Conservation (phyloP, 192 early-diverging fungal genomes). For the Coemansia sp. region DNA sequence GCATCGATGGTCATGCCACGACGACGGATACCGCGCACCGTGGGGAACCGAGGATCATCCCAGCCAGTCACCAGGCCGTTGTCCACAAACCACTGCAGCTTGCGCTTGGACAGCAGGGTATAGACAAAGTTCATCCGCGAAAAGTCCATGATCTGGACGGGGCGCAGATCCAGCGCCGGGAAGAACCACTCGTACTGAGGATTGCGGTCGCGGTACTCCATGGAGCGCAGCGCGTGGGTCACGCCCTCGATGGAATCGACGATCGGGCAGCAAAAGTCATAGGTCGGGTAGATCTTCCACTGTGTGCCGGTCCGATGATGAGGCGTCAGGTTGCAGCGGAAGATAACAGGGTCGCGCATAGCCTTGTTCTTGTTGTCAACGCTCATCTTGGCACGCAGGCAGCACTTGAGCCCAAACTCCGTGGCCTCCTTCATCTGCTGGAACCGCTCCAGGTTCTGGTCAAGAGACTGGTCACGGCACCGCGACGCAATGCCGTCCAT, state of each 20-base stretch:
- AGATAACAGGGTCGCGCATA: conserved; percentile 96
- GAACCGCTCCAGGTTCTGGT: conserved; percentile 89
- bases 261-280: conserved; percentile 98
- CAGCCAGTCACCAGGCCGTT: conserved; percentile 80
- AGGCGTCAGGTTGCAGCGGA: conserved; percentile 84
- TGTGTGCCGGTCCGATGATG: conserved; percentile 89
- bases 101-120: conserved; percentile 97
- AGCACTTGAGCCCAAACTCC: conserved; percentile 77
- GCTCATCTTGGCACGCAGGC: conserved; percentile 94
- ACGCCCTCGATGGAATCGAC: conserved; percentile 97
- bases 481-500: conserved; percentile 78
- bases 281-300: conserved; percentile 98
- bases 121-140: conserved; percentile 96
- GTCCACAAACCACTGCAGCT: conserved; percentile 96
- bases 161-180: conserved; percentile 78
- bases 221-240: conserved; percentile 95
- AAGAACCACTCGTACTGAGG: conserved; percentile 97
- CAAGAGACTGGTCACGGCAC: conserved; percentile 81
- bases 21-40: conserved; percentile 85
- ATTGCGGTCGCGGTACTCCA: conserved; percentile 98
- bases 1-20: conserved; percentile 98
- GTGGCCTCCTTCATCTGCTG: conserved; percentile 90
- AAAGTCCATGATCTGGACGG: conserved; percentile 95
- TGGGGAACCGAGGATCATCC: conserved; percentile 93
- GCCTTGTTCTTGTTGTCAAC: conserved; percentile 86